Evolutionary conservation across 148 eudicot genomes (phyloP), one percentile per base, ranked within the genome.

Genomic region (Rheum nobile): DNA sequence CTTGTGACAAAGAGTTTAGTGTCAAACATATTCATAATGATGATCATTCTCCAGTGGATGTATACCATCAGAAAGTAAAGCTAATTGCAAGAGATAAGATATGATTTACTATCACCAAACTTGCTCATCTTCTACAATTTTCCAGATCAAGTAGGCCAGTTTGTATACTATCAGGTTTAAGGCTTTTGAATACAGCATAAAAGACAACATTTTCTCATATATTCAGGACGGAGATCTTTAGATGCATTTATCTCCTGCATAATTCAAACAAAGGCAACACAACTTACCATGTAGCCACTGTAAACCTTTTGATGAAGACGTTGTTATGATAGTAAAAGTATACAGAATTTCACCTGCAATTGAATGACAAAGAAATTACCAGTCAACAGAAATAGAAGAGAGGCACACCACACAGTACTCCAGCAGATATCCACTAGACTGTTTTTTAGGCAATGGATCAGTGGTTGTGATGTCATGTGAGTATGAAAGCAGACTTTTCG

Each of bases 211-310:
- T 31, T 61, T 14, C 38, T 14, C 37, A 12, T 61, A 29, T 2
- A 16, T 61, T 61, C 31, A 42, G 0, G 12, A n/a, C 38, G 31
- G 72, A 37, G 9, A 37, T 6, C 21, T 70, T 22, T 72, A 29
- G 28, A 9, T 67, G 50, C 38, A 6, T 17, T 12, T 4, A 34
- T 21, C n/a, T 28, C 12, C 47, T 46, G 32, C 55, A 52, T 72
- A 34, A 26, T 0, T 19, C 67, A 71, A 54, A 10, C 50, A 67
- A 41, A 34, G 28, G 71, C 61, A 73, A 78, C 83, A 72, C 73
- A 71, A 76, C 83, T 83, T 79, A 95, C 99, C 97, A 85, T 95
- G 99, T 19, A 95, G 85, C 97, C 99, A 92, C 75, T 78, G 80
- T 34, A 95, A 78, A 67, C 88, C 77, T 80, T 97, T 84, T 50